These are phyloP conservation scores for Boletellus ananas DNA, from an alignment of 768 basidiomycete species.

Conservation along the genomic window DNA sequence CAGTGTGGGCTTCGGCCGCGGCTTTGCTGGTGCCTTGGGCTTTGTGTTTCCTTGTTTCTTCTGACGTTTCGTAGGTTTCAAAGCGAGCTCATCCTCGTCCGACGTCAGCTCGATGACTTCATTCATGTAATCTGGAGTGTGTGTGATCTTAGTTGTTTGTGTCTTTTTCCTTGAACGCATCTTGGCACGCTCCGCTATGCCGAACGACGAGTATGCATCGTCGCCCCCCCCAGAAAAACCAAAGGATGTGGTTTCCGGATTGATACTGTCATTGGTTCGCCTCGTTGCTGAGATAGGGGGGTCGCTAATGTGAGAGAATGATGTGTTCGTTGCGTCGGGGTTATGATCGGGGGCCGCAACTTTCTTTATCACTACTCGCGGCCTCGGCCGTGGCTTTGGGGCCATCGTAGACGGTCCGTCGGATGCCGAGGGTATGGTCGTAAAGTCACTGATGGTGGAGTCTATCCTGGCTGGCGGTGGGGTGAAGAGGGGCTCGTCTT, in stretches of 20 bases:
- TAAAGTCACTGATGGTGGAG: constrained; percentile 14
- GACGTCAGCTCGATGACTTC: constrained; percentile 47
- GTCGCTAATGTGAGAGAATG: constrained; percentile 24
- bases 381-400: constrained; percentile 29
- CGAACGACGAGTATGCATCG: constrained; percentile 26
- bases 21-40: constrained; percentile 23
- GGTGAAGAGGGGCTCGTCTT: constrained; percentile 27
- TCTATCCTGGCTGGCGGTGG: constrained; percentile 9
- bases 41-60: constrained; percentile 31
- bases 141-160: constrained; percentile 14
- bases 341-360: not conserved
- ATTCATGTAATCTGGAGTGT: constrained; percentile 1
- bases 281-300: constrained; percentile 7
- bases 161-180: constrained; percentile 44
- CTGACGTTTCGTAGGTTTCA: constrained; percentile 30
- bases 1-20: constrained; percentile 24
- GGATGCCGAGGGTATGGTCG: constrained; percentile 9
- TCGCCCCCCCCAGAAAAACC: constrained; percentile 7
- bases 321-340: constrained; percentile 1
- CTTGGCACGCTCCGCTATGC: constrained; percentile 58
- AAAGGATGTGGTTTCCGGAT: constrained; percentile 13
- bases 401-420: not conserved
- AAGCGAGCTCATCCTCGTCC: constrained; percentile 39
- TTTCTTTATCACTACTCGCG: constrained; percentile 27
- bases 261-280: constrained; percentile 21